Conservation (phyloP, 305 asterid species). For the Ilex paraguariensis region DNA sequence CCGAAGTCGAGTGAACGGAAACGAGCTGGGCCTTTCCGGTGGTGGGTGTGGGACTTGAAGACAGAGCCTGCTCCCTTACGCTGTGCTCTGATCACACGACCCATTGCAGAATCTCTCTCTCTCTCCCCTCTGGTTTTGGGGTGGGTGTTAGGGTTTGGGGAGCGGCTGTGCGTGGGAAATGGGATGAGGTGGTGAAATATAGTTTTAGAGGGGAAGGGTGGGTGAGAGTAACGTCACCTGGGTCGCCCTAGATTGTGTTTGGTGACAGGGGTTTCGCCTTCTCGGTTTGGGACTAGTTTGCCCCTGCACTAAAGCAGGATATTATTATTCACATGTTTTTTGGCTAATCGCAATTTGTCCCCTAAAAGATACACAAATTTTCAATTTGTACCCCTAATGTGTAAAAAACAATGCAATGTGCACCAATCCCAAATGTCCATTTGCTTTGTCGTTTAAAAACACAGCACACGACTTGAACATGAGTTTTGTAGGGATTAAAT, state of each 20-base stretch:
- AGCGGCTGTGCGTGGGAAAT: neutral
- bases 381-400: too few relatives aligned
- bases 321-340: too few relatives aligned
- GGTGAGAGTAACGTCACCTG: neutral
- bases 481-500: too few relatives aligned
- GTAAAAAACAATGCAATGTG: too few relatives aligned
- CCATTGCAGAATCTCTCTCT: constrained; percentile 37
- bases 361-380: too few relatives aligned
- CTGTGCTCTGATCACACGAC: constrained; percentile 91
- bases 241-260: neutral
- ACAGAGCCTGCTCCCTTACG: constrained; percentile 97
- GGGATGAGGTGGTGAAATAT: neutral
- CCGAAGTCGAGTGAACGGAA: constrained; percentile 93
- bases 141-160: constrained; percentile 14
- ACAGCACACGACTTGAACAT: too few relatives aligned
- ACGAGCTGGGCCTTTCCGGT: constrained; percentile 84
- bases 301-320: too few relatives aligned
- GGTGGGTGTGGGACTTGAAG: constrained; percentile 90
- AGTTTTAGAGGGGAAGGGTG: neutral
- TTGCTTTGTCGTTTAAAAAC: too few relatives aligned
- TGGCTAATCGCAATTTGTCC: too few relatives aligned
- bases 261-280: neutral
- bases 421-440: too few relatives aligned
- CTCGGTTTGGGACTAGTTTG: too few relatives aligned
- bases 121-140: neutral